A percentile compares a stretch with the other conserved stretches of the same genome.
These are phyloP conservation scores for Citrus hindsii DNA, from an alignment of 345 rosid genomes.

Conservation along the genomic window DNA sequence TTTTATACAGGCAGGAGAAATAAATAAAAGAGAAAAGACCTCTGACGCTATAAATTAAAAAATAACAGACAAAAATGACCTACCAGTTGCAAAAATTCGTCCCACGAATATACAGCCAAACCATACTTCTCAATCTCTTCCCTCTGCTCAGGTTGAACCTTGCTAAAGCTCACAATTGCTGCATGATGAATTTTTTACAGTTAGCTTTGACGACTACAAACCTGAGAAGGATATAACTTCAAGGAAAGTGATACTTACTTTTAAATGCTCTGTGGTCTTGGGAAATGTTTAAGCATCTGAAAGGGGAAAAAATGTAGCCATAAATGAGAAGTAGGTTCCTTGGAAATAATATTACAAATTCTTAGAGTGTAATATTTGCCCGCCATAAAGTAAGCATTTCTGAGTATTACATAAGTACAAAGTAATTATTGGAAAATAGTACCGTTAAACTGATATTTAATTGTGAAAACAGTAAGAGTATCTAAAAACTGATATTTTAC, in stretches of 20 bases:
- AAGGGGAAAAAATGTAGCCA: constrained; percentile 15
- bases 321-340: constrained; percentile 8
- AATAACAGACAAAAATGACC: constrained; percentile 4
- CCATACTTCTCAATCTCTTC: constrained; percentile 60
- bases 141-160: constrained; percentile 57
- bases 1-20: neutral
- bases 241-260: constrained; percentile 48
- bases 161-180: constrained; percentile 98
- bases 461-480: neutral
- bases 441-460: neutral
- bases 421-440: neutral
- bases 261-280: constrained; percentile 51
- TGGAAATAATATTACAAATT: neutral
- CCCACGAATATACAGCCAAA: constrained; percentile 70
- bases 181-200: constrained; percentile 20
- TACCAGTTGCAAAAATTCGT: constrained; percentile 78
- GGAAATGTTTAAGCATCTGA: constrained; percentile 87
- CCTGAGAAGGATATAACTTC: constrained; percentile 7
- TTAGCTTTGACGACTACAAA: constrained; percentile 5
- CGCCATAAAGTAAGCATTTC: neutral
- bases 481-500: neutral
- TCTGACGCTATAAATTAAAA: constrained; percentile 1
- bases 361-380: neutral
- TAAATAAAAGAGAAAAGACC: neutral
- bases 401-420: neutral